Conservation (phyloP, 371 early-diverging fungal species). For the Spiromyces aspiralis region DNA sequence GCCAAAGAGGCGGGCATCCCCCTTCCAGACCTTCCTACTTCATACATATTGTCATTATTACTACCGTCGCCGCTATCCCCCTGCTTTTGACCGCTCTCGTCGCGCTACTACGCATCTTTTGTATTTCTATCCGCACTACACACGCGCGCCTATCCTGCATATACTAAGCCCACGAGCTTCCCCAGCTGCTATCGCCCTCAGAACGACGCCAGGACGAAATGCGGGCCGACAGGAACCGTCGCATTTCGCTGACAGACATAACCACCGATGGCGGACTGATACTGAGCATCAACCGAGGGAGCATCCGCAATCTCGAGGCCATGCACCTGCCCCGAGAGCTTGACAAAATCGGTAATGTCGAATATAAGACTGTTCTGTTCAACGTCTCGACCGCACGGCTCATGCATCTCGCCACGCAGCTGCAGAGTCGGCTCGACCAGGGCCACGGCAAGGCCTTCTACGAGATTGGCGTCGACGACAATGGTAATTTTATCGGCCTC, state of each 20-base stretch:
- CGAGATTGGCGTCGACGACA: conserved; percentile 77
- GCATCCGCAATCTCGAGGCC: background rate
- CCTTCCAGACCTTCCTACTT: too few relatives aligned
- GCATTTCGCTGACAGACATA: background rate
- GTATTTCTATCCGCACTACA: too few relatives aligned
- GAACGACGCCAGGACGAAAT: too few relatives aligned
- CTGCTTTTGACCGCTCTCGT: too few relatives aligned
- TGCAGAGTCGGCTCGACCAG: conserved; percentile 80
- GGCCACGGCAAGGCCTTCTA: conserved; percentile 79
- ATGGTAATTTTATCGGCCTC: conserved; percentile 67
- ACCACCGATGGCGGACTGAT: background rate
- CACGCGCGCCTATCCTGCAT: too few relatives aligned
- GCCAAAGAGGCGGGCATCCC: too few relatives aligned
- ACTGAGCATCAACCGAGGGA: background rate
- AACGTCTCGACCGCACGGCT: conserved; percentile 49
- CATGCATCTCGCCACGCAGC: conserved; percentile 76
- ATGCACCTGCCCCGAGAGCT: conserved; percentile 56
- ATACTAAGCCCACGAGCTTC: too few relatives aligned
- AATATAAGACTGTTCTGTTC: conserved; percentile 80
- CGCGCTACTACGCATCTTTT: too few relatives aligned
- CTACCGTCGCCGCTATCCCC: too few relatives aligned
- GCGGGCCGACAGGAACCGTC: background rate
- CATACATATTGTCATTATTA: too few relatives aligned
- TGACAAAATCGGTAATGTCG: conserved; percentile 71
- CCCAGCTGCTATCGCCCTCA: too few relatives aligned